These are phyloP conservation scores for Echites panduratus DNA, from an alignment of 257 asterid species.

Conservation along the genomic window DNA sequence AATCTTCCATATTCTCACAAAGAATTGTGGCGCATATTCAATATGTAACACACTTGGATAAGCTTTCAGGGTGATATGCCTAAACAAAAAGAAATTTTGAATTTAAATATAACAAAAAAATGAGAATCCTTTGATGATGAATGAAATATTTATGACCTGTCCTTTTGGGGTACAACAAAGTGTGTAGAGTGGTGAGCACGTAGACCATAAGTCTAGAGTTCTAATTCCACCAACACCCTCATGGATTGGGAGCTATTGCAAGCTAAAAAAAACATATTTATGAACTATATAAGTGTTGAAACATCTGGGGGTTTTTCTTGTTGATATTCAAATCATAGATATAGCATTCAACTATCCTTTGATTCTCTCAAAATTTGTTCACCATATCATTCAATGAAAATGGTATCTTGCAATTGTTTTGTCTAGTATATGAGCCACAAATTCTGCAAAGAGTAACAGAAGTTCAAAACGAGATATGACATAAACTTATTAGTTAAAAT, in stretches of 20 bases:
- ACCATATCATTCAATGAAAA: slow-evolving; percentile 9
- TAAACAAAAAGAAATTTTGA: slow-evolving; percentile 10
- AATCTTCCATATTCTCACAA: slow-evolving; percentile 60
- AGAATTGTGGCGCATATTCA: slow-evolving; percentile 79
- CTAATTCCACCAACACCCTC: too few relatives aligned
- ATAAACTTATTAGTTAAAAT: neutral
- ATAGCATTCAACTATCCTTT: neutral
- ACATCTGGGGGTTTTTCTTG: too few relatives aligned
- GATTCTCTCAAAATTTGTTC: neutral
- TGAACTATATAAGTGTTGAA: too few relatives aligned
- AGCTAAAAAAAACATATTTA: too few relatives aligned
- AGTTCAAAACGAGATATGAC: neutral
- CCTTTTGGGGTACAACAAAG: too few relatives aligned
- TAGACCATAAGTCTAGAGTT: too few relatives aligned
- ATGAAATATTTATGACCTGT: too few relatives aligned
- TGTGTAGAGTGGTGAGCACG: too few relatives aligned
- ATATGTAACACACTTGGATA: slow-evolving; percentile 47
- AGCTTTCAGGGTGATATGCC: slow-evolving; percentile 79
- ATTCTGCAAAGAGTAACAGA: slow-evolving; percentile 70
- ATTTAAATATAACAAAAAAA: too few relatives aligned
- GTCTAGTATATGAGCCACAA: slow-evolving; percentile 70
- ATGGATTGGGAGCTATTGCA: too few relatives aligned
- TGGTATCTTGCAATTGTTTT: slow-evolving; percentile 69
- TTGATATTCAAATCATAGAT: neutral
- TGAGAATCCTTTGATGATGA: too few relatives aligned